These are phyloP conservation scores for Suillus decipiens DNA, from an alignment of 768 basidiomycete species.

Conservation along the genomic window DNA sequence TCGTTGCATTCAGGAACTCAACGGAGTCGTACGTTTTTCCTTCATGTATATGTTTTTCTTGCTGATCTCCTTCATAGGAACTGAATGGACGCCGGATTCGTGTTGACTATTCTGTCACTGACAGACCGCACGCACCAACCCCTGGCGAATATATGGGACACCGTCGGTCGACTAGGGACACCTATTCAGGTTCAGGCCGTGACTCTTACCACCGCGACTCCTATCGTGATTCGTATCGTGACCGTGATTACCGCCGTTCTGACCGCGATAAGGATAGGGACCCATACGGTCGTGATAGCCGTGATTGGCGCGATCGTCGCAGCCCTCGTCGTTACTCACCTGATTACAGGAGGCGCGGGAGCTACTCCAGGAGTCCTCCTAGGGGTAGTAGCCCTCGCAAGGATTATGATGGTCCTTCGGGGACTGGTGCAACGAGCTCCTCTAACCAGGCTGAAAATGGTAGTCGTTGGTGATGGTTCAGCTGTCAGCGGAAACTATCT, in stretches of 20 bases:
- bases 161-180: conserved; percentile 58
- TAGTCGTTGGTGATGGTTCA: conserved; percentile 61
- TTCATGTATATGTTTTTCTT: not conserved
- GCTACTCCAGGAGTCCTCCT: conserved; percentile 80
- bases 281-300: conserved; percentile 67
- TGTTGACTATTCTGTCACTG: conserved; percentile 95
- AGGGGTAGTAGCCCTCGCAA: conserved; percentile 63
- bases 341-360: conserved; percentile 72
- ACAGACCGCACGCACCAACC: conserved; percentile 91
- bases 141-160: conserved; percentile 99
- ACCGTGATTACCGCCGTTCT: conserved; percentile 43
- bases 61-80: conserved; percentile 51
- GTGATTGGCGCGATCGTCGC: conserved; percentile 81
- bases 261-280: conserved; percentile 55
- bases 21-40: conserved; percentile 73
- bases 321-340: conserved; percentile 78
- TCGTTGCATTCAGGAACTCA: conserved; percentile 85
- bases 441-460: conserved; percentile 43
- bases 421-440: conserved; percentile 35
- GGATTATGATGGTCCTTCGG: conserved; percentile 48
- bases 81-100: conserved; percentile 95
- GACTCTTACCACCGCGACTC: conserved; percentile 49
- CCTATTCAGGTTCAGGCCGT: conserved; percentile 40
- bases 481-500: conserved; percentile 11
- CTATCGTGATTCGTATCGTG: conserved; percentile 46